Base-by-base conservation (phyloP, 2,329 filamentous ascomycete species). In the Drechslerella stenobrocha region DNA sequence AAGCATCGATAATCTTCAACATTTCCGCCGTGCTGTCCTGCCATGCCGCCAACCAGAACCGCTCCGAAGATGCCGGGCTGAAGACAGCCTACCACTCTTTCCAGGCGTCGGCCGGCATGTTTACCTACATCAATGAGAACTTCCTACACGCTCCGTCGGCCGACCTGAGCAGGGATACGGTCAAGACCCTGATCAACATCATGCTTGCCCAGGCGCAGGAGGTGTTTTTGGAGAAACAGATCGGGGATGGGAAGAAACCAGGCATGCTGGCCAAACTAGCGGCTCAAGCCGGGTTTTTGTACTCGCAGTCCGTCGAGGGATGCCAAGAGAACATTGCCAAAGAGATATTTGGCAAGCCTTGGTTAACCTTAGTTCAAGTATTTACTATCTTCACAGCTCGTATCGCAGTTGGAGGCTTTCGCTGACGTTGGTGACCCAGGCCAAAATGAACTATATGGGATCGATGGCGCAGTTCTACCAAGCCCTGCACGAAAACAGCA, bases 111-210 rank as follows among this genome's bases (percentile, higher is more conserved):
- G 93, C 93, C 7, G 93, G 93, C 79, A 98, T 98, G 93, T 98
- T 97, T 77, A 97, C 92, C 53, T 98, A 98, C 75, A 98, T 98
- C 79, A 98, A 98, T 77, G 93, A 98, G 78, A 98, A 98, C 79
- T 98, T 98, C 76, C 80, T 98, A 32, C 93, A 98, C 74, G 93
- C 93, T 1, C 93, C 95, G 0, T 96, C 91, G 6, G 91, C 89
- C n/a, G 93, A 98, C 75, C 79, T 98, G 47, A 97, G 91, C 76
- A 81, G 93, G 67, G 92, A 98, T 51, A 98, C 93, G 0, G 90
- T 98, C 74, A 96, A 96, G 79, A 90, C 90, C 0, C 78, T 98
- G 71, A 97, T 98, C 75, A 84, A 87, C 52, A 84, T 98, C 65
- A 97, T 90, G 82, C 83, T 98, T 57, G 95, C 92, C 1, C 93